phyloP scores from a whole-genome alignment of 2,329 filamentous ascomycete species.

The Trichoderma semiorbis region DNA sequence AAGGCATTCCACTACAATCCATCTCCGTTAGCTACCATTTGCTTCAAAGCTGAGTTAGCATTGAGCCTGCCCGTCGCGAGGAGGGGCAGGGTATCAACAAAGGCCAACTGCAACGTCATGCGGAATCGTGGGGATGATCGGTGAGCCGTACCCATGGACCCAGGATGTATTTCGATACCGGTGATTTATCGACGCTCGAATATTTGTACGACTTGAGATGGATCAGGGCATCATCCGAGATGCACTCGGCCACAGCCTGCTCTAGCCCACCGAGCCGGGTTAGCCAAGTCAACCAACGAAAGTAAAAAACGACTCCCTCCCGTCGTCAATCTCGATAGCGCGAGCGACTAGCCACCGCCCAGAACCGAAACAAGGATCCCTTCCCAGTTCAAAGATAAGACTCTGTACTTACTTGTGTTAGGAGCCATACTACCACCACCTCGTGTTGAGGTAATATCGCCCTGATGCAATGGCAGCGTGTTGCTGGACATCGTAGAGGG shows the following conservation, averaged over 20 bases:
- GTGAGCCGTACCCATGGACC: conserved; percentile 77
- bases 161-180: conserved; percentile 88
- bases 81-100: background rate
- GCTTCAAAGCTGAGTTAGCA: background rate
- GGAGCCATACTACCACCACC: conserved; percentile 33
- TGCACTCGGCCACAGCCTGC: conserved; percentile 62
- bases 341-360: background rate
- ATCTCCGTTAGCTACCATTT: conserved; percentile 17
- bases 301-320: conserved; percentile 3
- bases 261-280: conserved; percentile 25
- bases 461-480: conserved; percentile 33
- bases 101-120: conserved; percentile 5
- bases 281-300: background rate
- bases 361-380: background rate
- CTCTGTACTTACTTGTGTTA: conserved; percentile 31
- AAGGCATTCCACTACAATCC: conserved; percentile 85
- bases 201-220: conserved; percentile 97
- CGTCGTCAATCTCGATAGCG: conserved; percentile 6
- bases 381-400: background rate
- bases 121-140: background rate
- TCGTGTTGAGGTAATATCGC: conserved; percentile 25
- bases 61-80: background rate
- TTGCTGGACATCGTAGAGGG: conserved; percentile 30
- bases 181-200: conserved; percentile 92
- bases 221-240: conserved; percentile 85